phyloP scores from a whole-genome alignment of 345 rosid species.

The Murraya paniculata region DNA sequence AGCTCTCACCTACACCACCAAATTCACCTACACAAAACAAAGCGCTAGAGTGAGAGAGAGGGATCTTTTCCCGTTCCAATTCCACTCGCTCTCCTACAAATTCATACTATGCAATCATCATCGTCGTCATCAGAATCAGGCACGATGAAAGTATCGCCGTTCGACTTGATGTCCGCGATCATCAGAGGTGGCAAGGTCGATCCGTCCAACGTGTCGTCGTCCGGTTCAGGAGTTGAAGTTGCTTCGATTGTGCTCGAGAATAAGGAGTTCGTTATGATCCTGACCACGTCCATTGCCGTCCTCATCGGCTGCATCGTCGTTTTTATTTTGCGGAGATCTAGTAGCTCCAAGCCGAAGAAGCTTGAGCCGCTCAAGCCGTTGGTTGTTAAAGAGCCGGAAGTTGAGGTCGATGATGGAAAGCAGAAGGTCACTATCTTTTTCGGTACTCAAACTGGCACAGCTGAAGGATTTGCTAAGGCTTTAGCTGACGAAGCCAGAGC shows the following conservation, averaged over 20 bases:
- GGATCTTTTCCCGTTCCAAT: constrained; percentile 23
- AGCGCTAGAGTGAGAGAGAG: constrained; percentile 5
- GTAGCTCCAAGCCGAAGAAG: constrained; percentile 36
- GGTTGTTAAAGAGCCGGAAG: constrained; percentile 50
- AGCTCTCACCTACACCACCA: constrained; percentile 45
- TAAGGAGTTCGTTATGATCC: constrained; percentile 66
- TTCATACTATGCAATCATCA: constrained; percentile 12
- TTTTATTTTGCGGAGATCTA: constrained; percentile 75
- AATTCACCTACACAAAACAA: constrained; percentile 30
- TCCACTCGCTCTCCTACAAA: not conserved
- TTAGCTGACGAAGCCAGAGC: constrained; percentile 81
- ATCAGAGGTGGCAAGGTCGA: constrained; percentile 70
- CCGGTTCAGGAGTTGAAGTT: constrained; percentile 41
- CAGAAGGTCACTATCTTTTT: constrained; percentile 76
- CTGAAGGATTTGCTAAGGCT: constrained; percentile 97
- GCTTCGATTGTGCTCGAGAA: constrained; percentile 62
- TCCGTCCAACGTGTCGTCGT: constrained; percentile 58
- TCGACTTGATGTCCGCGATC: constrained; percentile 81
- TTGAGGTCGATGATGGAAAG: constrained; percentile 70
- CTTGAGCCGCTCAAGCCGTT: constrained; percentile 55
- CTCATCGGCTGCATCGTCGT: constrained; percentile 83
- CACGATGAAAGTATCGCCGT: constrained; percentile 51
- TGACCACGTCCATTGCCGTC: constrained; percentile 87
- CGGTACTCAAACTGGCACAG: constrained; percentile 96
- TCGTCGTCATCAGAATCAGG: constrained; percentile 27